Conservation (phyloP, 768 basidiomycete species). For the Collybia sp. region DNA sequence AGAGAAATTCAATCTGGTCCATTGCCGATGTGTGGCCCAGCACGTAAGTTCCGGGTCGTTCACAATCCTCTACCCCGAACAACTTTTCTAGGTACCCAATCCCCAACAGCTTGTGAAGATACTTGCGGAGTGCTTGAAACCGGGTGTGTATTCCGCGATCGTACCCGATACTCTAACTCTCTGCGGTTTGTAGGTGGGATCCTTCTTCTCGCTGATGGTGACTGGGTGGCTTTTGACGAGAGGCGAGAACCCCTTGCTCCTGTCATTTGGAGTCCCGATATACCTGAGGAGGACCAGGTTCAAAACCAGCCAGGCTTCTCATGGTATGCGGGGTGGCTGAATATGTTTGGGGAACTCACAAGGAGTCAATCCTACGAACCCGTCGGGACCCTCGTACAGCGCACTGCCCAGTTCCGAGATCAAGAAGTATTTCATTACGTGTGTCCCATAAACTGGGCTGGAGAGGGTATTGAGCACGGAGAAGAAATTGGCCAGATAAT, state of each 20-base stretch:
- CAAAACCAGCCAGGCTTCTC: conserved; percentile 9
- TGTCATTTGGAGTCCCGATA: conserved; percentile 7
- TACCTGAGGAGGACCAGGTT: conserved; percentile 5
- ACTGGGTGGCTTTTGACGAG: conserved; percentile 13
- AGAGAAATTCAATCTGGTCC: conserved; percentile 16
- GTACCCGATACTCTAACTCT: not conserved
- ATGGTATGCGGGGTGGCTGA: conserved; percentile 18
- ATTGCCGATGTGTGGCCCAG: conserved; percentile 20
- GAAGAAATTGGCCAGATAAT: conserved; percentile 12
- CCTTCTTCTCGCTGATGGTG: conserved; percentile 16
- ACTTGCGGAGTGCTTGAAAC: conserved; percentile 14
- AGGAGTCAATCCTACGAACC: conserved; percentile 11
- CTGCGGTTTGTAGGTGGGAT: conserved; percentile 13
- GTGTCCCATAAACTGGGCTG: conserved; percentile 15
- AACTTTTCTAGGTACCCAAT: conserved; percentile 11
- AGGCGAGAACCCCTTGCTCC: conserved; percentile 11
- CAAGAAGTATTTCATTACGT: conserved; percentile 7
- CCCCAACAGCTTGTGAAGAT: conserved; percentile 9
- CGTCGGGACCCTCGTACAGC: conserved; percentile 9
- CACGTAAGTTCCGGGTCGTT: conserved; percentile 11
- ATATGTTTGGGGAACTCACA: conserved; percentile 12
- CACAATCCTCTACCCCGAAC: not conserved
- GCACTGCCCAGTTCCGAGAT: not conserved
- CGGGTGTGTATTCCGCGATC: conserved; percentile 8
- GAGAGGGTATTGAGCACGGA: conserved; percentile 12